Base-by-base conservation (phyloP, 2,329 filamentous ascomycete species). In the Microcyclosporella mali region DNA sequence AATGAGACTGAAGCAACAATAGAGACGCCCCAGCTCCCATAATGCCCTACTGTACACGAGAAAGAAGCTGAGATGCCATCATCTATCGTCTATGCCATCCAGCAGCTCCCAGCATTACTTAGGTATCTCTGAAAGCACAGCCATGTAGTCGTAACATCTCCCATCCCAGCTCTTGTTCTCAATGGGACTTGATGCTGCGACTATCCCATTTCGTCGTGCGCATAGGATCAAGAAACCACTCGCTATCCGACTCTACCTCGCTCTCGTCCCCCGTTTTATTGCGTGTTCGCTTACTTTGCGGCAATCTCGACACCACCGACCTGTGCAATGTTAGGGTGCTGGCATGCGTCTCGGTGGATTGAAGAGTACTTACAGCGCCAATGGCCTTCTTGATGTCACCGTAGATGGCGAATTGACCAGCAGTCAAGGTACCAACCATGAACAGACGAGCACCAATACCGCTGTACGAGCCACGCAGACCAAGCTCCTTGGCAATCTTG, bases 351-450 rank as follows among this genome's bases (percentile, higher is more conserved):
- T 6, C 21, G 4, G 21, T 9, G 21, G 21, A 9, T 9, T 4
- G 9, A 9, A 9, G 9, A 25, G 21, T 25, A 25, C 21, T 25
- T 25, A 75, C 78, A 39, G 85, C 86, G 43, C 82, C 82, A 3
- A 88, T 67, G 0, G 57, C 56, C 48, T 58, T 56, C 48, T 56
- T 55, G 57, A 84, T 71, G 58, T 82, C 77, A 67, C 84, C 87
- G 65, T 94, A 94, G 69, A 94, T 94, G 62, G 85, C 85, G 70
- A 92, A 92, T 72, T 92, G 86, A 66, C 83, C 82, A 52, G 82
- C 82, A 51, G 83, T 87, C 57, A 88, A 69, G 56, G 81, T 84
- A 69, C 84, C 82, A 60, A 85, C 72, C 78, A 84, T 82, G 73
- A 84, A 81, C 40, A 85, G 70, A 77, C 82, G 82, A 61, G 87